Base-by-base conservation (phyloP, 768 basidiomycete genomes). In the Naganishia onofrii region DNA sequence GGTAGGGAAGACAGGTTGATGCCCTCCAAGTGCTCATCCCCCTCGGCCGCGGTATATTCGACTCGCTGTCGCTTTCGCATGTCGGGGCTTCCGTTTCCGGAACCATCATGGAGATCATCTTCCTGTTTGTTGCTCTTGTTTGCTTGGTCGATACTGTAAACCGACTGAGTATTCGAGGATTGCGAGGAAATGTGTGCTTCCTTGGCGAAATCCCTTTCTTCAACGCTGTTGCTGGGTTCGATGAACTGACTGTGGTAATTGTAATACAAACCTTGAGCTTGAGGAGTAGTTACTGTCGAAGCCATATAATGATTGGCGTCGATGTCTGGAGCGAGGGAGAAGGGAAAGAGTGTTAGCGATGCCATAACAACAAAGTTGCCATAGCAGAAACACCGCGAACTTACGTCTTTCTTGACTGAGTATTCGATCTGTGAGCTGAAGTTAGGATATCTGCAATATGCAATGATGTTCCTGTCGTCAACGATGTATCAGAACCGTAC, bases 241-340 rank as follows among this genome's bases (percentile, higher is more conserved):
- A 28, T 58, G 21, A 26, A 38, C 26, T 34, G 60, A 17, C 32
- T 42, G 15, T 63, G 38, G 60, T 44, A 42, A 23, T 42, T 36
- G 23, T 63, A 9, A 19, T 63, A 63, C 60, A 63, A 63, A 63
- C 42, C 60, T 63, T 63, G 60, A 63, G 60, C 60, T 63, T 63
- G 60, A 44, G 60, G 60, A 21, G 60, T 63, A 26, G 3, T 63
- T 44, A 63, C 38, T 63, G 60, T 63, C 60, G 60, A 63, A 63
- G 60, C 60, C 60, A 63, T 63, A 63, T 63, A 63, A 63, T 63
- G 13, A 63, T 63, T 63, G 60, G 60, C 60, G 60, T 42, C 31
- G n/a, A 17, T 63, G 38, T 13, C 23, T 63, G 23, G 5, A 44
- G 12, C 12, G 17, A 13, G 17, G 38, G 12, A 21, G 48, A 51